Evolutionary conservation across 768 basidiomycete species (phyloP), one percentile per base, ranked within the genome.

Genomic region (Suillus weaverae): DNA sequence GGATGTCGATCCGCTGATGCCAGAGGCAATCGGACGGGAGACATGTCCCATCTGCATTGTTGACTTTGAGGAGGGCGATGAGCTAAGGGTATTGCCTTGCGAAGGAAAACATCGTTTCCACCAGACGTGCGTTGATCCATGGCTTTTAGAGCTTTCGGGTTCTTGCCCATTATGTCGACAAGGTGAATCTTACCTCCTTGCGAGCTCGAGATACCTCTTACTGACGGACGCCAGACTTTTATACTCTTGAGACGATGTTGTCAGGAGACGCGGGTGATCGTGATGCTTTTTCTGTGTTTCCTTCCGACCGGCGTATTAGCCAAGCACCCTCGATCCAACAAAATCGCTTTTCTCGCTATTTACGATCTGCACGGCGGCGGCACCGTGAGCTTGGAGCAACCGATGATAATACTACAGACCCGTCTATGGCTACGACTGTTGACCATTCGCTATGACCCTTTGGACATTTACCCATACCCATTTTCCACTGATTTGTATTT

Each of bases 41-140:
- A 94, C 90, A 14, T 98, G 96, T 78, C 95, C 96, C 5, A 98
- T 98, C 66, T 98, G 96, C 75, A 90, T 98, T 65, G 83, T 93
- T 53, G 95, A 97, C 70, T 98, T 98, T 70, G 92, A 95, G 74
- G 90, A 92, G 66, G 96, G 95, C 1, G 96, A 98, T 70, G 93
- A 97, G 74, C 77, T 97, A 16, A 88, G 96, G 30, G 84, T 97
- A 46, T 78, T 98, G 56, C 96, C 95, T 1, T 98, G 96, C 76
- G 92, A 95, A 72, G 91, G 91, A 54, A 88, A 92, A 68, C 96
- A 98, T 73, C 83, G 85, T 64, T 99, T 97, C 80, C 96, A 99
- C 71, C 89, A 91, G 71, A 78, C 80, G 44, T 97, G 95, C 72
- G 95, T 97, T 63, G 95, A 97, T 76, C 93, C 90, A 39, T 97